Percentiles rank a stretch among this genome's conserved stretches.
Evolutionary conservation across 139 green algal genomes (phyloP).

Genomic region (Coelastrella sp.): DNA sequence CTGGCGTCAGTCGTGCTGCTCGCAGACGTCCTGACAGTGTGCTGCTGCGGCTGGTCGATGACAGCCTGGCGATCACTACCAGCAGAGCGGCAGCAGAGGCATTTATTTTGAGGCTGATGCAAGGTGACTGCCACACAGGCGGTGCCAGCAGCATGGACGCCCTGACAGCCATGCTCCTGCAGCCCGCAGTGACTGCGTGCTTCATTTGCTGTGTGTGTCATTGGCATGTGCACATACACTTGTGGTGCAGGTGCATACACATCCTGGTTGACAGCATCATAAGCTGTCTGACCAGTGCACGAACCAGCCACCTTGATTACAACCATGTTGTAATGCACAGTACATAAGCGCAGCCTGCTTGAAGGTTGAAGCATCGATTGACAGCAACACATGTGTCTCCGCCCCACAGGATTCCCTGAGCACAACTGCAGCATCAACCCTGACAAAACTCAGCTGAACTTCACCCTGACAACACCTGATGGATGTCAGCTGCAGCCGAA

Average conservation of each 20-base stretch:
- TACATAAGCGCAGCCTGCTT: too few relatives aligned
- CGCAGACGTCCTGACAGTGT: slow-evolving; percentile 52
- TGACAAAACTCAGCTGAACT: slow-evolving; percentile 87
- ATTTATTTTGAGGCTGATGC: slow-evolving; percentile 44
- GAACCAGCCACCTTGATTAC: too few relatives aligned
- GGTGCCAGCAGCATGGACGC: too few relatives aligned
- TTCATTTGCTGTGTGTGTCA: too few relatives aligned
- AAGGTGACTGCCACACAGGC: neutral
- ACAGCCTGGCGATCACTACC: slow-evolving; percentile 87
- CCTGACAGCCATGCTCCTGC: too few relatives aligned
- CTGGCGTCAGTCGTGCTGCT: neutral
- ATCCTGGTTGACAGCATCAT: too few relatives aligned
- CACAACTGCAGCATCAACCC: slow-evolving; percentile 85
- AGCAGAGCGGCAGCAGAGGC: slow-evolving; percentile 67
- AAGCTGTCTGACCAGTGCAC: too few relatives aligned
- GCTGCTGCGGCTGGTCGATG: slow-evolving; percentile 88
- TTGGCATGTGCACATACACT: too few relatives aligned
- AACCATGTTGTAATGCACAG: too few relatives aligned
- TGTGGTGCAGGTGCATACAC: too few relatives aligned
- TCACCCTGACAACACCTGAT: slow-evolving; percentile 51
- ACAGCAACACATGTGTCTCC: neutral
- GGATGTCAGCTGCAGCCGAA: slow-evolving; percentile 22
- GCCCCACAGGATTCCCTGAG: slow-evolving; percentile 37
- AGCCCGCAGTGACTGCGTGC: too few relatives aligned
- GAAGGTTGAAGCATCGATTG: too few relatives aligned